Conservation (phyloP, 768 basidiomycete species). For the Cyclocybe cylindracea region DNA sequence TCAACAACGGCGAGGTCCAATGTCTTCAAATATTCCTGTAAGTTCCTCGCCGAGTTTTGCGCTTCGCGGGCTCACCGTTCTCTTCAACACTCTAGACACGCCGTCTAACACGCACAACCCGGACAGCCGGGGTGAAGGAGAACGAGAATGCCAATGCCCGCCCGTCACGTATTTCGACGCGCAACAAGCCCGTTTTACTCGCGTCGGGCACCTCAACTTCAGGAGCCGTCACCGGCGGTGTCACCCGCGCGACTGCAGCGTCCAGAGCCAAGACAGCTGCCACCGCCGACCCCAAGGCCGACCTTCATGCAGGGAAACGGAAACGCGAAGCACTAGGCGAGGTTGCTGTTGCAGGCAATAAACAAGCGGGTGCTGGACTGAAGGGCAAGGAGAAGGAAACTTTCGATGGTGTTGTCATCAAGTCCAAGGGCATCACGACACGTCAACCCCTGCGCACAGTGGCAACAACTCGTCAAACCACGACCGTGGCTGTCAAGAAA, state of each 20-base stretch:
- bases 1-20: slow-evolving; percentile 26
- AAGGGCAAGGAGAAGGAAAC: slow-evolving; percentile 67
- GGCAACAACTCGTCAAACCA: slow-evolving; percentile 39
- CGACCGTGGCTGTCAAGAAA: slow-evolving; percentile 32
- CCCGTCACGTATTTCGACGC: slow-evolving; percentile 58
- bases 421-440: slow-evolving; percentile 42
- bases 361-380: slow-evolving; percentile 38
- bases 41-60: slow-evolving; percentile 19
- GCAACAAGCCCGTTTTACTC: slow-evolving; percentile 57
- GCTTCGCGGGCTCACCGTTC: slow-evolving; percentile 10
- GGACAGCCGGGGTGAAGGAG: slow-evolving; percentile 56
- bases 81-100: slow-evolving; percentile 52
- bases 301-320: slow-evolving; percentile 61
- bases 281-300: slow-evolving; percentile 40
- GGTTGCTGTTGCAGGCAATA: slow-evolving; percentile 56
- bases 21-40: slow-evolving; percentile 53
- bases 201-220: slow-evolving; percentile 36
- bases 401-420: slow-evolving; percentile 66
- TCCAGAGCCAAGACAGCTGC: slow-evolving; percentile 51
- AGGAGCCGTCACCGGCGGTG: slow-evolving; percentile 33
- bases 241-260: slow-evolving; percentile 55
- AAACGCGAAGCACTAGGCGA: slow-evolving; percentile 83
- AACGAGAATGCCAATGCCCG: slow-evolving; percentile 77
- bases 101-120: slow-evolving; percentile 59
- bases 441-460: slow-evolving; percentile 62